Evolutionary conservation across 371 early-diverging fungal species (phyloP).

Genomic region (Syncephalastrum contaminatum): DNA sequence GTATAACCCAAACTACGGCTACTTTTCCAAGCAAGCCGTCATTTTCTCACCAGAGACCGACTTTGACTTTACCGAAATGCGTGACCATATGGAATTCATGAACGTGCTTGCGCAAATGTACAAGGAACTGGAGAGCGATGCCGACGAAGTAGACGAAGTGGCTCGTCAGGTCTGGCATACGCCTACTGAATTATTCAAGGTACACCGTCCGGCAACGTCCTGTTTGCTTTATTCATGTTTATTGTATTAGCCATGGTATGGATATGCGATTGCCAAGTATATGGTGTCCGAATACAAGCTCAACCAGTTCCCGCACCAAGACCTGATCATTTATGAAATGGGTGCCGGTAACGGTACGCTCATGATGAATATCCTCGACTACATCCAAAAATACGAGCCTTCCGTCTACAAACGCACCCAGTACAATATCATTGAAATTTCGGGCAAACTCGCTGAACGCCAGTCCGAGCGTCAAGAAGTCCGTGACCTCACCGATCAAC

Average conservation of each 20-base stretch:
- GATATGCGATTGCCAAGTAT: slow-evolving; percentile 89
- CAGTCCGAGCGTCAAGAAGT: slow-evolving; percentile 63
- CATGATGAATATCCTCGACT: slow-evolving; percentile 91
- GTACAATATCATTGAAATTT: slow-evolving; percentile 94
- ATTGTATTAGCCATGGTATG: slow-evolving; percentile 78
- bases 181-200: slow-evolving; percentile 93
- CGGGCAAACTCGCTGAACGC: slow-evolving; percentile 71
- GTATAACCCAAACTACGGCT: slow-evolving; percentile 95
- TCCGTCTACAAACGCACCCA: slow-evolving; percentile 74
- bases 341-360: slow-evolving; percentile 97
- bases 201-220: slow-evolving; percentile 19
- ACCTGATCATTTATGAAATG: slow-evolving; percentile 90
- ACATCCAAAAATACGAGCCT: slow-evolving; percentile 74
- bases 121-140: slow-evolving; percentile 72
- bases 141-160: slow-evolving; percentile 56
- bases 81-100: slow-evolving; percentile 83
- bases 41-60: slow-evolving; percentile 78
- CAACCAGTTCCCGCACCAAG: slow-evolving; percentile 55
- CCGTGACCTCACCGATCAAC: slow-evolving; percentile 42
- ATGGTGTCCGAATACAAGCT: slow-evolving; percentile 79
- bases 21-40: slow-evolving; percentile 93
- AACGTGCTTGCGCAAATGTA: slow-evolving; percentile 78
- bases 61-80: slow-evolving; percentile 68
- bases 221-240: not conserved
- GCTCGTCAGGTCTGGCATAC: slow-evolving; percentile 96